Evolutionary conservation across 2,329 filamentous ascomycete genomes (phyloP), one percentile per base, ranked within the genome.

Genomic region (Botrytis elliptica): DNA sequence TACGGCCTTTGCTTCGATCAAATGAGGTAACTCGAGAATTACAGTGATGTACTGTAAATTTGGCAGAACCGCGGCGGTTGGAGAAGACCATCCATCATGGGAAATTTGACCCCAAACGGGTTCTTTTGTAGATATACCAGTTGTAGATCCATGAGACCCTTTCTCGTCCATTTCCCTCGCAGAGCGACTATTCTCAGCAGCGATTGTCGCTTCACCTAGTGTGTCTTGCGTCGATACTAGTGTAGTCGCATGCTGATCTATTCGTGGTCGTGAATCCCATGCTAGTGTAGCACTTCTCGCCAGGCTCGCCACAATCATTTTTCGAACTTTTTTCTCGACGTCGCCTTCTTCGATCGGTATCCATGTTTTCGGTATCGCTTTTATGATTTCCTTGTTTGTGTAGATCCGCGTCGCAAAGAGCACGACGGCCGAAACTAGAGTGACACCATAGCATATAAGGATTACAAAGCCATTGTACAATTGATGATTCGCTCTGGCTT

Each of bases 1-100:
- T n/a, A 98, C 89, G 1, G 94, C 95, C 82, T 95, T 95, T 16
- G 93, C 95, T 84, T 98, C 95, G 76, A 98, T 93, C 42, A 98
- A 86, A 80, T 97, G 92, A 1, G 95, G 93, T 38, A 99, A 86
- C 82, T 98, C 95, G 55, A 88, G 87, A 29, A 98, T 86, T 38
- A 99, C 93, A 2, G 90, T 90, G 78, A 87, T 88, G 82, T 97
- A 98, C 76, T 97, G 90, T n/a, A 98, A 84, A 79, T 93, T 90
- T 7, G 93, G 90, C 29, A 96, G 84, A 79, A 96, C 92, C 14
- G 88, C 85, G 1, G 90, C 92, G 44, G 88, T 88, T 9, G 95
- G 95, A 3, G 94, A 93, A 3, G 92, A 92, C 95, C 96, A 98
- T 70, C 95, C 96, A 25, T 90, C 86, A 81, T 99, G 96, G 74